Evolutionary conservation across 495 filamentous ascomycete genomes (phyloP).

Genomic region (Lindgomyces ingoldianus): DNA sequence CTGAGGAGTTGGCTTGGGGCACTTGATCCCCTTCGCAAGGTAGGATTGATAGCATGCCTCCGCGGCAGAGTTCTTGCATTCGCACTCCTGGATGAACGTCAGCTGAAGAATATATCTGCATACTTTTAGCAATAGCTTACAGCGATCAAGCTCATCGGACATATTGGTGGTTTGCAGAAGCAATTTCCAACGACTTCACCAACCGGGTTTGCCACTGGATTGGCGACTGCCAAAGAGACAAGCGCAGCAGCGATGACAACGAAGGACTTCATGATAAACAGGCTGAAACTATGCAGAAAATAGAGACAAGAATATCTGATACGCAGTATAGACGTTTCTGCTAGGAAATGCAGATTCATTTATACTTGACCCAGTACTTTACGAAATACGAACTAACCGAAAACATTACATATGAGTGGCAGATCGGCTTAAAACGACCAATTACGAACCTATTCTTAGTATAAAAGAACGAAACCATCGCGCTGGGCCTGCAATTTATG

Average conservation of each 20-base stretch:
- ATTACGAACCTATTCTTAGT: background rate
- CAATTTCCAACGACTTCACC: background rate
- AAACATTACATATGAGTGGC: no score
- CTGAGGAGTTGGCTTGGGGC: no score
- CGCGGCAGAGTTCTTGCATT: slow-evolving; percentile 29
- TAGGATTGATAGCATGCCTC: slow-evolving; percentile 17
- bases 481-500: background rate
- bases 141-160: slow-evolving; percentile 14
- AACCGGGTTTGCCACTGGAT: background rate
- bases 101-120: background rate
- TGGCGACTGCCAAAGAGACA: slow-evolving; percentile 1
- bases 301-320: background rate
- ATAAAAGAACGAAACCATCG: background rate
- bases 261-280: slow-evolving; percentile 17
- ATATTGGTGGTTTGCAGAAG: slow-evolving; percentile 12
- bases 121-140: background rate
- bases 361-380: background rate
- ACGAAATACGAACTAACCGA: no score
- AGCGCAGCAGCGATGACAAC: background rate
- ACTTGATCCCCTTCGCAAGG: slow-evolving; percentile 13
- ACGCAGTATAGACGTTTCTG: background rate
- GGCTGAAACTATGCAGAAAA: background rate
- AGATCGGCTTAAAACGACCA: no score
- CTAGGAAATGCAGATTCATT: background rate
- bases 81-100: slow-evolving; percentile 15